Evolutionary conservation across 495 filamentous ascomycete genomes (phyloP).

Genomic region (Penicilliopsis zonata): DNA sequence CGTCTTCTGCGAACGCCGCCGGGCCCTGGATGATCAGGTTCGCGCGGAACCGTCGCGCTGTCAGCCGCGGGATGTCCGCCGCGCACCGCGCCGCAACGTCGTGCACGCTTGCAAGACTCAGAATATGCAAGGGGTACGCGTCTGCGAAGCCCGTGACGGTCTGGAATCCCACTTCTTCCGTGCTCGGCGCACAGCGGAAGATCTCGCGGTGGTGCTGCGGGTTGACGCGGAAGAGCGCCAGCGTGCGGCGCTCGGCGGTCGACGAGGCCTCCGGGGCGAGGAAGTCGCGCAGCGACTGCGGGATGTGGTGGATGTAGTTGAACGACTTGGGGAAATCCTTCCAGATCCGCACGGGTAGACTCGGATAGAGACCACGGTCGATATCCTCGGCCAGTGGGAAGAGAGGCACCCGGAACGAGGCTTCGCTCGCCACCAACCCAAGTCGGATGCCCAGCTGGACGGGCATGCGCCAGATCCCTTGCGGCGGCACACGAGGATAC

Average conservation of each 20-base stretch:
- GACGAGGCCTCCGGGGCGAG: slow-evolving; percentile 25
- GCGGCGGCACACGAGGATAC: slow-evolving; percentile 17
- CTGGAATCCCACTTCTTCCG: slow-evolving; percentile 59
- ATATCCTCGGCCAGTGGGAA: slow-evolving; percentile 41
- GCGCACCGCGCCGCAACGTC: slow-evolving; percentile 43
- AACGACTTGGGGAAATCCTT: slow-evolving; percentile 45
- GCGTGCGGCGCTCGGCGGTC: slow-evolving; percentile 36
- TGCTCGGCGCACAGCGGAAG: slow-evolving; percentile 61
- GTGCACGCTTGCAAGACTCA: slow-evolving; percentile 62
- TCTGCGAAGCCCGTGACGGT: slow-evolving; percentile 73
- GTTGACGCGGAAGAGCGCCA: slow-evolving; percentile 64
- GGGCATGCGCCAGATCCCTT: slow-evolving; percentile 3
- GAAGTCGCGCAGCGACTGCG: slow-evolving; percentile 46
- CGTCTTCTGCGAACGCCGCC: slow-evolving; percentile 56
- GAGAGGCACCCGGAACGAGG: slow-evolving; percentile 51
- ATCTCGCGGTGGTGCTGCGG: slow-evolving; percentile 51
- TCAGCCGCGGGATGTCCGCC: slow-evolving; percentile 46
- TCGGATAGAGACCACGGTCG: slow-evolving; percentile 45
- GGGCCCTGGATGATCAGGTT: slow-evolving; percentile 69
- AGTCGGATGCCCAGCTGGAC: slow-evolving; percentile 10
- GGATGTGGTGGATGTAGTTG: slow-evolving; percentile 35
- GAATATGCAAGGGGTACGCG: slow-evolving; percentile 75
- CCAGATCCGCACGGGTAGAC: slow-evolving; percentile 65
- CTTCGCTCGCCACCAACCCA: slow-evolving; percentile 11
- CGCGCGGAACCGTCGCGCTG: slow-evolving; percentile 63